phyloP scores from a whole-genome alignment of 139 green algal genomes.

The Trebouxia sp. region DNA sequence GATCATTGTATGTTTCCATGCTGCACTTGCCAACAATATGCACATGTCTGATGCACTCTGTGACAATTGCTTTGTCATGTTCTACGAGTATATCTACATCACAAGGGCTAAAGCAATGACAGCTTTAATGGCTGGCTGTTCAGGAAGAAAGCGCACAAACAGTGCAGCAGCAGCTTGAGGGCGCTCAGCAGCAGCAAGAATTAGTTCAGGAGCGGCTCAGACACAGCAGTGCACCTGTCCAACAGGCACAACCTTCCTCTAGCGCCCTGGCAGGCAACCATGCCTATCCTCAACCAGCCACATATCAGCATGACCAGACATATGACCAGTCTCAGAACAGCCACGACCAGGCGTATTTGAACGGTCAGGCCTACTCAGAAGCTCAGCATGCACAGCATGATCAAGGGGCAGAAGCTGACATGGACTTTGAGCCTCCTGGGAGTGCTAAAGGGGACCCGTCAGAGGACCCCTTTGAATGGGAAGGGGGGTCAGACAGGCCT shows the following conservation, averaged over 20 bases:
- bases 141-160: not conserved
- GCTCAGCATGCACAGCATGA: not conserved
- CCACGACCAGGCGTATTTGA: not conserved
- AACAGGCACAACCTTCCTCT: not conserved
- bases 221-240: not conserved
- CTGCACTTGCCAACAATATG: no score
- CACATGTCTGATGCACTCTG: no score
- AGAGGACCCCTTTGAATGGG: not conserved
- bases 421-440: conserved; percentile 13
- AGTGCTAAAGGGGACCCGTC: not conserved
- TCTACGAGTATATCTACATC: no score
- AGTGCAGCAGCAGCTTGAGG: not conserved
- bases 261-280: not conserved
- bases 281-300: not conserved
- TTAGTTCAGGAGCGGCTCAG: not conserved
- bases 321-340: not conserved
- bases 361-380: not conserved
- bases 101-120: no score
- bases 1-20: no score
- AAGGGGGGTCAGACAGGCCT: not conserved
- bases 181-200: not conserved
- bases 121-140: not conserved
- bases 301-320: not conserved
- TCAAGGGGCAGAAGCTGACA: not conserved
- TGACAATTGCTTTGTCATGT: no score